Evolutionary conservation across 805 yeast species (phyloP).

Genomic region (Clavispora fructus): DNA sequence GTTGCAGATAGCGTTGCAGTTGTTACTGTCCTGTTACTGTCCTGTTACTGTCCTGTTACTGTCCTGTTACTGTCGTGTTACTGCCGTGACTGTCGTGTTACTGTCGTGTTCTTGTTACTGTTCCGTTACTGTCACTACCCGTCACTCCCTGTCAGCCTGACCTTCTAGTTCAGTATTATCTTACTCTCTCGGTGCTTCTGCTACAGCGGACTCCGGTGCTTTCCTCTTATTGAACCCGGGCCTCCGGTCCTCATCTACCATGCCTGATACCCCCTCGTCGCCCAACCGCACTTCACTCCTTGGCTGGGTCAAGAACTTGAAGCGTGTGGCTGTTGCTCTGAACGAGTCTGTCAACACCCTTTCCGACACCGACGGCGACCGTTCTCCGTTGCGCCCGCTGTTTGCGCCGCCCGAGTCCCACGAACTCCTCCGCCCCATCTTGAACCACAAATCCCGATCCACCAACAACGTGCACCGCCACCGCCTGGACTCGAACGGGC

Average conservation of each 20-base stretch:
- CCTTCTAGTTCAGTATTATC: too few species aligned
- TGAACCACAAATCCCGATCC: slow-evolving; percentile 48
- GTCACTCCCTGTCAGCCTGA: too few species aligned
- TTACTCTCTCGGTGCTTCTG: too few species aligned
- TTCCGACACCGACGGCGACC: slow-evolving; percentile 15
- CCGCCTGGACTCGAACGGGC: slow-evolving; percentile 32
- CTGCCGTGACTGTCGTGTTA: too few species aligned
- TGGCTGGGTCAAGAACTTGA: slow-evolving; percentile 43
- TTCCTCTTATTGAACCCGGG: too few species aligned
- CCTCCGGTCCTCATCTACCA: background rate
- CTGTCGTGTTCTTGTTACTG: too few species aligned
- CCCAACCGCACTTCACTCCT: slow-evolving; percentile 34
- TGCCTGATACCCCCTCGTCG: slow-evolving; percentile 20
- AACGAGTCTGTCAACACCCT: slow-evolving; percentile 37
- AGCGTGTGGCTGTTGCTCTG: slow-evolving; percentile 30
- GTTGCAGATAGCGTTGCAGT: too few species aligned
- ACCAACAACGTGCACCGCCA: slow-evolving; percentile 40
- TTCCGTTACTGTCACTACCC: too few species aligned
- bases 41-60: too few species aligned
- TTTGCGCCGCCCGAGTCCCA: slow-evolving; percentile 7
- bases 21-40: too few species aligned
- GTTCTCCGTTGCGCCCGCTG: slow-evolving; percentile 13
- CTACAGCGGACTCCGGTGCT: too few species aligned
- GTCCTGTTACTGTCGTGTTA: too few species aligned
- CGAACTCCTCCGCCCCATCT: slow-evolving; percentile 39